Evolutionary conservation across 306 rosid species (phyloP), one percentile per base, ranked within the genome.

Genomic region (Cucumis cinereus): DNA sequence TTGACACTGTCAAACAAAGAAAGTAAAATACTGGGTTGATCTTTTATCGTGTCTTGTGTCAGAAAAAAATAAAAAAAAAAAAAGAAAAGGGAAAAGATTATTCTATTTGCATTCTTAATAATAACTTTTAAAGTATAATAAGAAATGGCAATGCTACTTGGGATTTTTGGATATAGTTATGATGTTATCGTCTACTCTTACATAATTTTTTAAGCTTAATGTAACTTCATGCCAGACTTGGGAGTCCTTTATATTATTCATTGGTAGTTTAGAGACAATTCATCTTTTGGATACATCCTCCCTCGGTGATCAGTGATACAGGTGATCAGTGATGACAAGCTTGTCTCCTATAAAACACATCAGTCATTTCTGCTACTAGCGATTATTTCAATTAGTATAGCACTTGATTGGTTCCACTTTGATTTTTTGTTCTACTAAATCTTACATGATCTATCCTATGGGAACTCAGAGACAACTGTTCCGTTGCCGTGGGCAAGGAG

Each of bases 401-500:
- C 38, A 43, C 71, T 74, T 73, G 71, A 59, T 49, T 61, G 78
- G 79, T 75, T 75, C 73, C 75, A 23, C 58, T 43, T 56, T 73
- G 16, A n/a, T 74, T 38, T 56, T 56, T 77, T 71, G 38, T 7
- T 60, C 78, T 79, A 74, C 79, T 77, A 78, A 82, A 71, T 59
- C 55, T 83, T 82, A 84, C 77, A 79, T 83, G 77, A 78, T 59
- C 82, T 81, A 76, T 82, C 74, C 67, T 81, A 86, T 76, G 83
- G 83, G 81, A 67, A 76, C 87, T 81, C 85, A 93, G 98, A 87
- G 83, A 91, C 96, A 74, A 77, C 97, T 77, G 89, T 88, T 72
- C 96, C 98, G 47, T 87, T 93, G 71, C 78, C 92, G 56, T 93
- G 98, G 98, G 88, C 89, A 15, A 88, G 93, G 43, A 88, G 98